Evolutionary conservation across 805 yeast genomes (phyloP).

Genomic region (Candida coleopterorum): DNA sequence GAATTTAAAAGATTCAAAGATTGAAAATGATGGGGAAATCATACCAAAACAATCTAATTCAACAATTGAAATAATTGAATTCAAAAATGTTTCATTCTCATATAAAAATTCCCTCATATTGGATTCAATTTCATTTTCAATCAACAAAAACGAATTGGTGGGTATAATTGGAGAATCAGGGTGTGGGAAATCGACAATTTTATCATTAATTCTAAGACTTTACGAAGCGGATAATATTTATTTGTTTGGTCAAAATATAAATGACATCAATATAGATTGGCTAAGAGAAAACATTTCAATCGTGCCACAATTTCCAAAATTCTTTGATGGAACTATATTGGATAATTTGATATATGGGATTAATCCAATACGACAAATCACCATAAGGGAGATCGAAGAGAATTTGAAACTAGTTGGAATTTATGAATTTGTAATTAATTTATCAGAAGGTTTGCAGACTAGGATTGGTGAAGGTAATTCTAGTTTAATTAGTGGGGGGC

Average conservation of each 20-base stretch:
- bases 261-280: slow-evolving; percentile 38
- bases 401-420: slow-evolving; percentile 47
- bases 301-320: slow-evolving; percentile 70
- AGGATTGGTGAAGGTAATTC: slow-evolving; percentile 39
- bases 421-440: slow-evolving; percentile 45
- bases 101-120: slow-evolving; percentile 41
- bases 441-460: slow-evolving; percentile 60
- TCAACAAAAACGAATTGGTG: slow-evolving; percentile 46
- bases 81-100: slow-evolving; percentile 45
- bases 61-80: slow-evolving; percentile 30
- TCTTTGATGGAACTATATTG: slow-evolving; percentile 68
- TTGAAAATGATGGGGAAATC: slow-evolving; percentile 34
- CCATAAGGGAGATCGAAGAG: slow-evolving; percentile 27
- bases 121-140: slow-evolving; percentile 35
- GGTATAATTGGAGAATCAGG: slow-evolving; percentile 88
- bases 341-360: slow-evolving; percentile 70
- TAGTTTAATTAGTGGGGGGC: slow-evolving; percentile 77
- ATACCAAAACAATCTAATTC: slow-evolving; percentile 18
- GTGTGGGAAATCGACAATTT: slow-evolving; percentile 81
- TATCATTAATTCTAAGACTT: slow-evolving; percentile 52
- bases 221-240: slow-evolving; percentile 38
- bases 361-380: slow-evolving; percentile 13
- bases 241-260: slow-evolving; percentile 38
- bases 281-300: slow-evolving; percentile 55
- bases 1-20: slow-evolving; percentile 13